Conservation (phyloP, 192 early-diverging fungal species). For the Dispira parvispora region DNA sequence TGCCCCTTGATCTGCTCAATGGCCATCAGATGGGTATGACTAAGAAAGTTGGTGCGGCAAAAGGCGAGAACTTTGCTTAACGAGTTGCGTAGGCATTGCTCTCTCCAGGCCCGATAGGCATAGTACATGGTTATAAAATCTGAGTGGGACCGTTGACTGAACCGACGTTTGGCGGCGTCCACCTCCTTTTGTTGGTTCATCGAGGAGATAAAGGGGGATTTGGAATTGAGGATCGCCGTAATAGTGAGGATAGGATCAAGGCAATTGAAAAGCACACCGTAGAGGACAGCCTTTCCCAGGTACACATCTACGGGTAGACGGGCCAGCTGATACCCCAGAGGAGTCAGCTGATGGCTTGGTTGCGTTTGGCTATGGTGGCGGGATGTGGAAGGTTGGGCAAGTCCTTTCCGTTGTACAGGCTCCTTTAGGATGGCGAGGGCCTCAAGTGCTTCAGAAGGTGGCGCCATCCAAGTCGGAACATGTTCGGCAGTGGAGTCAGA, state of each 20-base stretch:
- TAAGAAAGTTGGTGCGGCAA: slow-evolving; percentile 30
- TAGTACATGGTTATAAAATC: slow-evolving; percentile 35
- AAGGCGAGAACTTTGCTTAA: slow-evolving; percentile 21
- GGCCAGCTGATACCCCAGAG: slow-evolving; percentile 40
- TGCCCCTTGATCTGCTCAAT: slow-evolving; percentile 42
- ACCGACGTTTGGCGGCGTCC: slow-evolving; percentile 22
- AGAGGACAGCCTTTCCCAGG: slow-evolving; percentile 45
- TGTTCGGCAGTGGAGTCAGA: neutral
- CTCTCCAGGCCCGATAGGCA: slow-evolving; percentile 31
- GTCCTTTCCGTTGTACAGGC: neutral
- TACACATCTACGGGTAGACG: slow-evolving; percentile 49
- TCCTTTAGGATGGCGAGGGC: neutral
- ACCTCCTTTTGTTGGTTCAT: slow-evolving; percentile 34
- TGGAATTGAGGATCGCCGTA: slow-evolving; percentile 33
- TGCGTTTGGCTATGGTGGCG: slow-evolving; percentile 1
- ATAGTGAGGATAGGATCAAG: slow-evolving; percentile 50
- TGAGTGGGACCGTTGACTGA: slow-evolving; percentile 17
- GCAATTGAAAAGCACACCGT: slow-evolving; percentile 39
- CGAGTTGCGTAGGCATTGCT: slow-evolving; percentile 13
- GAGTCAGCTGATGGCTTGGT: slow-evolving; percentile 33
- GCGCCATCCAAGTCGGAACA: too few species aligned
- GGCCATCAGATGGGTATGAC: slow-evolving; percentile 29
- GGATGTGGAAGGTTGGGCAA: neutral
- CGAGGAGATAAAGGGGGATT: slow-evolving; percentile 25
- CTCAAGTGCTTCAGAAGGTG: too few species aligned